These are phyloP conservation scores for Penicillium oxalicum DNA, from an alignment of 2,329 filamentous ascomycete genomes.

Conservation along the genomic window DNA sequence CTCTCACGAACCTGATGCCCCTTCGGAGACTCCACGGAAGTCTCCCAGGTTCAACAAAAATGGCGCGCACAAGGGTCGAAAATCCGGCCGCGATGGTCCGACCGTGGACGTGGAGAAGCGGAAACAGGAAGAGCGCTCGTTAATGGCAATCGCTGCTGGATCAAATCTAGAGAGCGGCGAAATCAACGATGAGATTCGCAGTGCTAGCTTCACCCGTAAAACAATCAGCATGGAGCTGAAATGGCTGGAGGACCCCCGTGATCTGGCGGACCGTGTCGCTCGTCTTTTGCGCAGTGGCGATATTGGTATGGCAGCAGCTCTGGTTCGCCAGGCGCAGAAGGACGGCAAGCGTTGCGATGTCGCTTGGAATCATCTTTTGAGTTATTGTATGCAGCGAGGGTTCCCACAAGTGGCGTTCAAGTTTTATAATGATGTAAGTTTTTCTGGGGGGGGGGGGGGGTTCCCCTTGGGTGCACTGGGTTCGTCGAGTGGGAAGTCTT, in stretches of 20 bases:
- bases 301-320: conserved; percentile 59
- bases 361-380: conserved; percentile 82
- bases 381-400: conserved; percentile 59
- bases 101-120: neutral
- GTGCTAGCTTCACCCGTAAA: conserved; percentile 8
- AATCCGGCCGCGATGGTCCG: neutral
- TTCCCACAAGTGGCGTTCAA: conserved; percentile 63
- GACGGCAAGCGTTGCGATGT: conserved; percentile 60
- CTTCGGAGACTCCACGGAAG: neutral
- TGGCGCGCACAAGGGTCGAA: conserved; percentile 1
- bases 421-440: conserved; percentile 75
- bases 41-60: neutral
- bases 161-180: conserved; percentile 12
- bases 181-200: conserved; percentile 2
- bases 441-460: no score
- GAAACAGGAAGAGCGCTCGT: conserved; percentile 2
- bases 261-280: conserved; percentile 63
- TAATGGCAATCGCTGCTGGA: conserved; percentile 9
- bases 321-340: conserved; percentile 63
- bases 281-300: conserved; percentile 54
- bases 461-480: no score
- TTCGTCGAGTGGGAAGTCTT: neutral
- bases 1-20: neutral
- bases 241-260: conserved; percentile 63
- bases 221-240: conserved; percentile 52